Base-by-base conservation (phyloP, 2,329 filamentous ascomycete genomes). In the Venturia nashicola region DNA sequence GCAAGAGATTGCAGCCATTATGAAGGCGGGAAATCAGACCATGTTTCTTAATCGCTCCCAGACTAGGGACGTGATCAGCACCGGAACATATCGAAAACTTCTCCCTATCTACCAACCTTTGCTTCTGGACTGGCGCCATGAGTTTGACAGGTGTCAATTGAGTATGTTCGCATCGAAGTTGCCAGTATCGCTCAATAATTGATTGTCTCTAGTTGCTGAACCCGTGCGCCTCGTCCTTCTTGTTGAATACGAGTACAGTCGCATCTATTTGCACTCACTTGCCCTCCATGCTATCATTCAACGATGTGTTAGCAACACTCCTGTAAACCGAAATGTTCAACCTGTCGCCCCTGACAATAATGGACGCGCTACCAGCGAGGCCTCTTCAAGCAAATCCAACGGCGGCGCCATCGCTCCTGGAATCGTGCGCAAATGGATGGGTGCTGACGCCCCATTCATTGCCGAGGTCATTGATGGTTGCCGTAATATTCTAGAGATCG, bases 271-370 rank as follows among this genome's bases (percentile, higher is more conserved):
- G 77, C 97, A 97, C 74, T 96, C 92, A 0, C 80, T 99, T 1
- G 92, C 92, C 2, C 79, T 99, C 1, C 94, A 99, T 76, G 94
- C 94, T 27, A 91, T 97, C 3, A 91, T 97, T 6, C 93, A 97
- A 75, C 85, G 92, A 66, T 96, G 90, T 76, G 93, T 91, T 7
- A 91, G 83, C 66, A 88, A 92, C 67, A 86, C 86, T 2, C 74
- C 57, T 27, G 23, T 48, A 14, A 46, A 59, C 18, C 34, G 27
- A 12, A 46, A 65, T 46, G 32, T 60, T 44, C 44, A 65, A 23
- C 78, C 77, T 12, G 78, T 79, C 65, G 76, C 74, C 23, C 16
- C 40, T 11, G 51, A 63, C 34, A 46, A n/a, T 8, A 62, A 62
- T 62, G 61, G 61, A n/a, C 32, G 51, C 12, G 34, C 61, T n/a